These are phyloP conservation scores for Datura wrightii DNA, from an alignment of 257 asterid genomes.

Conservation along the genomic window DNA sequence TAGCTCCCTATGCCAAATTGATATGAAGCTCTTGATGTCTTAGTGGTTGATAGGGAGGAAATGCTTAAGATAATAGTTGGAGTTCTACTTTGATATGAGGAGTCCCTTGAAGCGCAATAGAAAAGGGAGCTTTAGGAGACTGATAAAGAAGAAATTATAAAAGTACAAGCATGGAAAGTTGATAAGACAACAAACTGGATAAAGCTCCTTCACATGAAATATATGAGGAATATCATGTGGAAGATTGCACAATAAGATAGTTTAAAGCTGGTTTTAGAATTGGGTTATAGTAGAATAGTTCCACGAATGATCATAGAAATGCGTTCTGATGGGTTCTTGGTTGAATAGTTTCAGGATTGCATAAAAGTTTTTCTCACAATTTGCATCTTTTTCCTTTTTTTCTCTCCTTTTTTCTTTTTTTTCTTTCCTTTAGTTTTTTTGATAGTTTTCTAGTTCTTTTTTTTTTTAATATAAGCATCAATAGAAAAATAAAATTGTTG, in stretches of 20 bases:
- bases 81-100: not conserved
- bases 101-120: not conserved
- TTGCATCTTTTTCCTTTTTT: not conserved
- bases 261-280: constrained; percentile 20
- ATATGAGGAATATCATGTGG: not conserved
- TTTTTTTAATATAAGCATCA: not conserved
- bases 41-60: constrained; percentile 16
- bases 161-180: constrained; percentile 23
- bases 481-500: not conserved
- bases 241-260: constrained; percentile 13
- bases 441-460: not conserved
- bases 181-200: not conserved
- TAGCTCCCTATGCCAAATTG: not conserved
- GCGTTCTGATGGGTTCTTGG: not conserved
- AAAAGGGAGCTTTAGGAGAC: constrained; percentile 3
- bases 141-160: constrained; percentile 18
- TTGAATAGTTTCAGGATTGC: constrained; percentile 20
- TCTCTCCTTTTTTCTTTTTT: not conserved
- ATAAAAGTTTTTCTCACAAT: constrained; percentile 4
- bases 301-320: not conserved
- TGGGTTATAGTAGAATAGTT: constrained; percentile 6
- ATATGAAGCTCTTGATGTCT: not conserved
- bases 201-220: not conserved
- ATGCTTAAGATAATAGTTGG: not conserved
- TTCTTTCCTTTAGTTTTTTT: not conserved